Evolutionary conservation across 345 rosid genomes (phyloP).

Genomic region (Corymbia maculata): DNA sequence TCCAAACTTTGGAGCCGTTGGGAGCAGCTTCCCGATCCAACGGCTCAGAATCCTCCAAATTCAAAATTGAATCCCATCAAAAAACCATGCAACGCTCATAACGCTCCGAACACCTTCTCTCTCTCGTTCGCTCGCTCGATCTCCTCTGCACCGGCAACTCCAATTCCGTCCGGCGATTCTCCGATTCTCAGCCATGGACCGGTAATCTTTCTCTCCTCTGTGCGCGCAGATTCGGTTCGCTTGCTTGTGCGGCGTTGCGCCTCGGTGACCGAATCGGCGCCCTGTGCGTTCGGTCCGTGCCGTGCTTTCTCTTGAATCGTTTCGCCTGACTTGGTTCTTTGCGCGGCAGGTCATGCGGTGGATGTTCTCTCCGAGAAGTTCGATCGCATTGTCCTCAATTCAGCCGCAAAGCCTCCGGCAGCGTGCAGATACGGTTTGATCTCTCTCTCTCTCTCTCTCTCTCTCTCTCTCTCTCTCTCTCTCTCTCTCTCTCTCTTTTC

Average conservation of each 20-base stretch:
- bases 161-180: background rate
- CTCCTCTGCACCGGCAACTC: background rate
- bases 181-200: background rate
- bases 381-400: background rate
- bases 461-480: no score
- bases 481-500: background rate
- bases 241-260: background rate
- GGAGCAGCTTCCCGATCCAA: conserved; percentile 16
- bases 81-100: background rate
- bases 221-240: background rate
- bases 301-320: background rate
- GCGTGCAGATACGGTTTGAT: background rate
- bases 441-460: background rate
- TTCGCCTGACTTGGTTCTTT: background rate
- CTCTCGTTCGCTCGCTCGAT: background rate
- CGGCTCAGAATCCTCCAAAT: conserved; percentile 35
- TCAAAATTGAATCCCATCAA: conserved; percentile 22
- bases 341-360: conserved; percentile 13
- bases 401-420: background rate
- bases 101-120: background rate
- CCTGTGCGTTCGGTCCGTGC: background rate
- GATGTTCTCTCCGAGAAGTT: conserved; percentile 1
- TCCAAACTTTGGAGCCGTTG: conserved; percentile 38
- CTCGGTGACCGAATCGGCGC: background rate
- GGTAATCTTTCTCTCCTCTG: background rate